phyloP scores from a whole-genome alignment of 345 rosid genomes.

The Abelmoschus esculentus region DNA sequence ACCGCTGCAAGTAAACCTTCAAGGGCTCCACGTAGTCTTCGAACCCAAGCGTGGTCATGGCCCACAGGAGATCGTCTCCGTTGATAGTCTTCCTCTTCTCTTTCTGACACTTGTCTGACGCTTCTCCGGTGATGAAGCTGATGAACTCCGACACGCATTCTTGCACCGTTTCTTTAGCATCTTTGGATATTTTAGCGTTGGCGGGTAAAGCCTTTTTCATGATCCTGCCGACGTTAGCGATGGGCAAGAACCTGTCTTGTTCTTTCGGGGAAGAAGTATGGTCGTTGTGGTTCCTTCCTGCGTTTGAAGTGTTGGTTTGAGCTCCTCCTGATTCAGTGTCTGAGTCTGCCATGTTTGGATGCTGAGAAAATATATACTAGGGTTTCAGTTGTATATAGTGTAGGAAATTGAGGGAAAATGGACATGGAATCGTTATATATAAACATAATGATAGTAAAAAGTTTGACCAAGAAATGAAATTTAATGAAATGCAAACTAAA shows the following conservation, averaged over 20 bases:
- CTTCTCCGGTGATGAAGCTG: slow-evolving; percentile 56
- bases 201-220: slow-evolving; percentile 57
- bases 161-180: slow-evolving; percentile 56
- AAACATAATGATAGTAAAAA: not conserved
- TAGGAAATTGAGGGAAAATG: not conserved
- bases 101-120: slow-evolving; percentile 52
- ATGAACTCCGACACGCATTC: slow-evolving; percentile 65
- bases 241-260: slow-evolving; percentile 49
- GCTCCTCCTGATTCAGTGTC: slow-evolving; percentile 47
- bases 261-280: slow-evolving; percentile 23
- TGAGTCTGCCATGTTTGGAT: slow-evolving; percentile 40
- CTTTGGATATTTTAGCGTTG: slow-evolving; percentile 57
- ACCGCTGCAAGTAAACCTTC: slow-evolving; percentile 45
- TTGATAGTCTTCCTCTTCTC: slow-evolving; percentile 69
- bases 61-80: slow-evolving; percentile 60
- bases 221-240: slow-evolving; percentile 55
- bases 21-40: slow-evolving; percentile 53
- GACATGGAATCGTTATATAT: not conserved
- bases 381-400: not conserved
- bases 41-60: slow-evolving; percentile 57
- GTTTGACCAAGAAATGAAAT: too few species aligned
- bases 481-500: too few species aligned
- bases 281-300: not conserved
- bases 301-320: slow-evolving; percentile 11
- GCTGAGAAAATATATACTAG: not conserved